Evolutionary conservation across 2,329 filamentous ascomycete species (phyloP).

Genomic region (Hortaea werneckii): DNA sequence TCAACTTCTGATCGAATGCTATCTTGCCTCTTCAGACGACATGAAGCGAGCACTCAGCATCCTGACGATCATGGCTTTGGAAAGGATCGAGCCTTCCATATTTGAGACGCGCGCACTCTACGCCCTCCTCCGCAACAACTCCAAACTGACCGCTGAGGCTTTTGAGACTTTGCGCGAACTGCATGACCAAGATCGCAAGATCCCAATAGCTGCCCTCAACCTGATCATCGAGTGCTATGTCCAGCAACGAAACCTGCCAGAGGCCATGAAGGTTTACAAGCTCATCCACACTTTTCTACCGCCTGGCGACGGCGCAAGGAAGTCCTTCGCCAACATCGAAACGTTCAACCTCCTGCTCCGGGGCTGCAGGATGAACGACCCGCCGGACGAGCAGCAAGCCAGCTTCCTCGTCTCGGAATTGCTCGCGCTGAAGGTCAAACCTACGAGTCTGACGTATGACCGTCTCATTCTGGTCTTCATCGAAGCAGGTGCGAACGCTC

Average conservation of each 20-base stretch:
- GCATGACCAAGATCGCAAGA: conserved; percentile 35
- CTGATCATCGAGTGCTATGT: conserved; percentile 44
- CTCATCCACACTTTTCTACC: conserved; percentile 39
- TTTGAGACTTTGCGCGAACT: conserved; percentile 49
- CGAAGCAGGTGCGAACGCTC: conserved; percentile 12
- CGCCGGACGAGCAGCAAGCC: conserved; percentile 41
- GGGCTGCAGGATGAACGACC: conserved; percentile 16
- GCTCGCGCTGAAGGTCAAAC: conserved; percentile 43
- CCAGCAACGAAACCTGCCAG: conserved; percentile 32
- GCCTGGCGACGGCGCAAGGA: conserved; percentile 10
- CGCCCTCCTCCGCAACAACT: conserved; percentile 41
- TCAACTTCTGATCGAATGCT: conserved; percentile 65
- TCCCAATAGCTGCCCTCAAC: conserved; percentile 44
- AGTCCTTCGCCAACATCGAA: conserved; percentile 30
- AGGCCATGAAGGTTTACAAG: conserved; percentile 53
- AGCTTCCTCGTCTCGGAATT: conserved; percentile 56
- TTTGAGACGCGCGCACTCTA: conserved; percentile 56
- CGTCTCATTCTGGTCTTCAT: conserved; percentile 48
- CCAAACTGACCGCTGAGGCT: conserved; percentile 40
- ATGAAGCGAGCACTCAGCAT: conserved; percentile 57
- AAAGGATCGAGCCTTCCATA: conserved; percentile 47
- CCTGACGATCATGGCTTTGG: conserved; percentile 62
- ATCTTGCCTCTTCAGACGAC: conserved; percentile 47
- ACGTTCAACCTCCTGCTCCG: conserved; percentile 50
- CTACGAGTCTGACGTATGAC: conserved; percentile 52